Percentiles rank a stretch among this genome's conserved stretches.
Evolutionary conservation across 352 stramenopile species (phyloP).

Genomic region (Phytopythium delawarense): DNA sequence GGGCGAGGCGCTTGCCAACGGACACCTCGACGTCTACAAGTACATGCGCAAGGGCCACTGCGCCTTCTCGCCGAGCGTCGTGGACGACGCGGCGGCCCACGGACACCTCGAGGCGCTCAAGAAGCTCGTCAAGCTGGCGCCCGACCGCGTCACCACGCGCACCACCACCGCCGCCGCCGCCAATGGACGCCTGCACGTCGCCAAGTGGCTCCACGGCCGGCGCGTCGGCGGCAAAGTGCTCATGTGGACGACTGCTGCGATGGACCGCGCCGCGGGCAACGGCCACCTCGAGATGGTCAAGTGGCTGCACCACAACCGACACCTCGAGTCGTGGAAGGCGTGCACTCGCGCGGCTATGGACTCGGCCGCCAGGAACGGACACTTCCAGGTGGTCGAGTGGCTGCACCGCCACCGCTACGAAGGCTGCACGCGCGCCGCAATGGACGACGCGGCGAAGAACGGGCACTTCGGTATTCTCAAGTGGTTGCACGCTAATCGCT

Average conservation of each 20-base stretch:
- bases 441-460: slow-evolving; percentile 6
- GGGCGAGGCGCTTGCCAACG: slow-evolving; percentile 24
- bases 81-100: slow-evolving; percentile 24
- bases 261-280: slow-evolving; percentile 24
- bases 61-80: slow-evolving; percentile 15
- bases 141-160: slow-evolving; percentile 15
- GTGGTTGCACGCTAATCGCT: slow-evolving; percentile 6
- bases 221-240: slow-evolving; percentile 17
- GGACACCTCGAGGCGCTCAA: slow-evolving; percentile 30
- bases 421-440: slow-evolving; percentile 2
- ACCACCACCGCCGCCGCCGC: slow-evolving; percentile 24
- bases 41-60: slow-evolving; percentile 36
- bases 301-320: slow-evolving; percentile 35
- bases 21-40: slow-evolving; percentile 30
- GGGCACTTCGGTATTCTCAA: slow-evolving; percentile 5
- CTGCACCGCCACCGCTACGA: slow-evolving; percentile 4
- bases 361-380: slow-evolving; percentile 17
- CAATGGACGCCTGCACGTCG: slow-evolving; percentile 20
- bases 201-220: slow-evolving; percentile 29
- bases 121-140: slow-evolving; percentile 16
- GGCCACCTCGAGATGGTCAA: slow-evolving; percentile 32
- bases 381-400: slow-evolving; percentile 13
- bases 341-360: slow-evolving; percentile 30
- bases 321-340: slow-evolving; percentile 18
- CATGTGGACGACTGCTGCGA: slow-evolving; percentile 28